These are phyloP conservation scores for Thelonectria olida DNA, from an alignment of 2,329 filamentous ascomycete genomes.

Conservation along the genomic window DNA sequence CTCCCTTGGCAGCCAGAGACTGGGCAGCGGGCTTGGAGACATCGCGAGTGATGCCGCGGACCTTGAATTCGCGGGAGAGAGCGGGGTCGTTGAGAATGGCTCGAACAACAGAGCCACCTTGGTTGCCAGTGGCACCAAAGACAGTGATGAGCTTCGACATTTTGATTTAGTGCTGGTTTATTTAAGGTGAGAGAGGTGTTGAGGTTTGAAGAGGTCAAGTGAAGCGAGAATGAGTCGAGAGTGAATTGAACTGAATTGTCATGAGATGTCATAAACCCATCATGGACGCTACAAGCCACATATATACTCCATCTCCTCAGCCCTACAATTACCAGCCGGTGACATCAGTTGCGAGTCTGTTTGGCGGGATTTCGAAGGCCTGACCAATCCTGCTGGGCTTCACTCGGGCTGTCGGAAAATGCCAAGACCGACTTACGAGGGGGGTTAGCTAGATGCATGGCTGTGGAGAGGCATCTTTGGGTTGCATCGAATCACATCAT, in stretches of 20 bases:
- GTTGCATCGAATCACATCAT: slow-evolving; percentile 3
- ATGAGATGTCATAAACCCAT: background rate
- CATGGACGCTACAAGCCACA: background rate
- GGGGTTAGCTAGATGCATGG: background rate
- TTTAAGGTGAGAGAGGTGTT: background rate
- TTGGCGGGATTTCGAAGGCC: slow-evolving; percentile 9
- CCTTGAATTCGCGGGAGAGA: background rate
- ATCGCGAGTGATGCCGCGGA: slow-evolving; percentile 4
- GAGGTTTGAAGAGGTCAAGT: background rate
- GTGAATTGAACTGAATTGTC: background rate
- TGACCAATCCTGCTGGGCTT: slow-evolving; percentile 17
- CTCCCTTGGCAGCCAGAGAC: background rate
- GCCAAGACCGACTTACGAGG: slow-evolving; percentile 28
- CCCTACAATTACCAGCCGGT: background rate
- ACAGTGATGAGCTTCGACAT: slow-evolving; percentile 9
- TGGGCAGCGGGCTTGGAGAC: background rate
- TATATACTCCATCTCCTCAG: background rate
- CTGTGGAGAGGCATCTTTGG: background rate
- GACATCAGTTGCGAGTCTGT: slow-evolving; percentile 6
- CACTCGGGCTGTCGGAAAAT: slow-evolving; percentile 30
- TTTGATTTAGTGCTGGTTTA: background rate
- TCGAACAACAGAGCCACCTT: background rate
- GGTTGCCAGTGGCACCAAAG: slow-evolving; percentile 9
- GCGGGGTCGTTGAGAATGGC: background rate
- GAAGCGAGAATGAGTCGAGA: background rate